Percentiles rank a stretch among this genome's conserved stretches.
Conservation (phyloP, 495 filamentous ascomycete species). For the Trichoderma parareesei region DNA sequence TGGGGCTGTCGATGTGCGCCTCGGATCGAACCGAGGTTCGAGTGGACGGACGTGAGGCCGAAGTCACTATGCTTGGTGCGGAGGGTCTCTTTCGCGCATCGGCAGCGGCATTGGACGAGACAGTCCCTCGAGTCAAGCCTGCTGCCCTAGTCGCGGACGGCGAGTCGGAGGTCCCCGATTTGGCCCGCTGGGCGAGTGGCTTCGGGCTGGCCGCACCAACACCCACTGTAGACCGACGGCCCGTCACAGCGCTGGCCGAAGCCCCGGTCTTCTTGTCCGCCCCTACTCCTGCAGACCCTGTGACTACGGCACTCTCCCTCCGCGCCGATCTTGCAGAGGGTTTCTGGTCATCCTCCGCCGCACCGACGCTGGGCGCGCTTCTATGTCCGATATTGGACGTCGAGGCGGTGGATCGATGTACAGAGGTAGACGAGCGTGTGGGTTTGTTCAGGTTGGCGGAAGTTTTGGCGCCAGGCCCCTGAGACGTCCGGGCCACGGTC, state of each 20-base stretch:
- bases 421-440: slow-evolving; percentile 26
- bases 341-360: slow-evolving; percentile 39
- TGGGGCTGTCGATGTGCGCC: slow-evolving; percentile 24
- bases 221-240: slow-evolving; percentile 22
- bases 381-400: slow-evolving; percentile 26
- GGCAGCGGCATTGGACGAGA: slow-evolving; percentile 24
- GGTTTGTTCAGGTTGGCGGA: slow-evolving; percentile 25
- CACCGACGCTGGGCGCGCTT: slow-evolving; percentile 34
- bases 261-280: slow-evolving; percentile 29
- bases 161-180: slow-evolving; percentile 20
- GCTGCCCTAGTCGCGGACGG: slow-evolving; percentile 22
- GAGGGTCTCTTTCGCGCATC: slow-evolving; percentile 47
- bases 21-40: slow-evolving; percentile 22
- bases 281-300: slow-evolving; percentile 28
- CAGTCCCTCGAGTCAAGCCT: slow-evolving; percentile 23
- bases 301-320: slow-evolving; percentile 23
- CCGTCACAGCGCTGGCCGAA: slow-evolving; percentile 15
- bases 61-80: slow-evolving; percentile 17
- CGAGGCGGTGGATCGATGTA: slow-evolving; percentile 29
- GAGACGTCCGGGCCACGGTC: background rate
- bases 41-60: slow-evolving; percentile 19
- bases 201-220: slow-evolving; percentile 22
- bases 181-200: slow-evolving; percentile 22
- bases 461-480: background rate
- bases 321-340: slow-evolving; percentile 19